phyloP scores from a whole-genome alignment of 129 eudicot genomes.

The Deinandra increscens region DNA sequence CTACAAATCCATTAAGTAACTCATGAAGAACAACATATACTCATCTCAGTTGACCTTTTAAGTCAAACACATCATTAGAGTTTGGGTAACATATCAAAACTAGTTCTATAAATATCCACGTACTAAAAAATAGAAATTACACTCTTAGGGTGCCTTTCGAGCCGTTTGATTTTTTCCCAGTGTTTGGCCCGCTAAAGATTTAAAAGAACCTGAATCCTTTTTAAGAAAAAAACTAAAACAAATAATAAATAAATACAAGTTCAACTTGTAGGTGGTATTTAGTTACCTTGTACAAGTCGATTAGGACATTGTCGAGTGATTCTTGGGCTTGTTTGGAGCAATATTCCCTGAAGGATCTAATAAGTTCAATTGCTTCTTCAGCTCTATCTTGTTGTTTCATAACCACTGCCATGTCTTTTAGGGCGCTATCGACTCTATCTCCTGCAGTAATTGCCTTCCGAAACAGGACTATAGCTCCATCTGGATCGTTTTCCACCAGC shows the following conservation, averaged over 20 bases:
- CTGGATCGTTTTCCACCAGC: slow-evolving; percentile 74
- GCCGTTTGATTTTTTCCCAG: background rate
- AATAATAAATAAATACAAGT: background rate
- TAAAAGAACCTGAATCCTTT: too few relatives aligned
- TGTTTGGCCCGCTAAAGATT: too few relatives aligned
- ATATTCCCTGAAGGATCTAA: slow-evolving; percentile 51
- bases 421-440: slow-evolving; percentile 77
- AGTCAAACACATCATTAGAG: background rate
- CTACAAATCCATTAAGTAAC: slow-evolving; percentile 38
- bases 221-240: background rate
- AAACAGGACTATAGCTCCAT: slow-evolving; percentile 59
- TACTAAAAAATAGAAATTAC: too few relatives aligned
- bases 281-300: slow-evolving; percentile 75
- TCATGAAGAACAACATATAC: background rate
- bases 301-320: slow-evolving; percentile 75
- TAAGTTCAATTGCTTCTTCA: slow-evolving; percentile 79
- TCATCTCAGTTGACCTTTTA: background rate
- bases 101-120: too few relatives aligned
- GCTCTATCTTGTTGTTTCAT: slow-evolving; percentile 84
- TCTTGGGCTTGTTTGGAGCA: slow-evolving; percentile 81
- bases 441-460: slow-evolving; percentile 80
- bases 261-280: background rate
- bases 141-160: too few relatives aligned
- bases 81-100: too few relatives aligned
- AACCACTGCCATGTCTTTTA: slow-evolving; percentile 84